A percentile compares a stretch with the other conserved stretches of the same genome.
These are phyloP conservation scores for Fusarium pseudoanthophilum DNA, from an alignment of 2,329 filamentous ascomycete species.

Conservation along the genomic window DNA sequence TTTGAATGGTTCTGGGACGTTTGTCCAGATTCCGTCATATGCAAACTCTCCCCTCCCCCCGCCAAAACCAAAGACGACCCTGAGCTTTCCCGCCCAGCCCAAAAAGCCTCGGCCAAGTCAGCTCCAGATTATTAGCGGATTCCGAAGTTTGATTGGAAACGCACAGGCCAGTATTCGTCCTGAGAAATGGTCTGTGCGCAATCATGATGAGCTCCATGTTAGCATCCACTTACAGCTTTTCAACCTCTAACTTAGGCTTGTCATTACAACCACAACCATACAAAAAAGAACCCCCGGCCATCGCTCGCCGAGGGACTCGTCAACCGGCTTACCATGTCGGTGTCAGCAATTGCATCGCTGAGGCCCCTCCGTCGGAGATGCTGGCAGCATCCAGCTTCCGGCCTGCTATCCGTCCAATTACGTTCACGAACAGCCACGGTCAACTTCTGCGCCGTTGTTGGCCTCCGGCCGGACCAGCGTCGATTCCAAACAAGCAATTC, in stretches of 20 bases:
- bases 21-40: constrained; percentile 39
- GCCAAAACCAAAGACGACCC: constrained; percentile 26
- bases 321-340: constrained; percentile 45
- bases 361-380: constrained; percentile 48
- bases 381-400: constrained; percentile 43
- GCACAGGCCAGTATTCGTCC: constrained; percentile 35
- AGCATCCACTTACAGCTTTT: constrained; percentile 28
- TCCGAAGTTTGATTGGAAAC: constrained; percentile 20
- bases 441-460: constrained; percentile 46
- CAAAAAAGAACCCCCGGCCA: neutral
- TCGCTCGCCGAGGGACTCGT: constrained; percentile 9
- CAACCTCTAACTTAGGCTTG: constrained; percentile 5
- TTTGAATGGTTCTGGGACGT: constrained; percentile 2
- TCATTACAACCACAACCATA: constrained; percentile 7
- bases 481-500: constrained; percentile 45
- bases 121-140: neutral
- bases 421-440: constrained; percentile 44
- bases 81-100: neutral
- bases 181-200: constrained; percentile 35
- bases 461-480: constrained; percentile 43
- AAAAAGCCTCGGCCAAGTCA: constrained; percentile 27
- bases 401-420: constrained; percentile 49
- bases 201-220: constrained; percentile 21
- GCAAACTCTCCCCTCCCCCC: constrained; percentile 18
- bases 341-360: constrained; percentile 49